Evolutionary conservation across 2,329 filamentous ascomycete species (phyloP), one percentile per base, ranked within the genome.

Genomic region (Diaporthe ilicicola): DNA sequence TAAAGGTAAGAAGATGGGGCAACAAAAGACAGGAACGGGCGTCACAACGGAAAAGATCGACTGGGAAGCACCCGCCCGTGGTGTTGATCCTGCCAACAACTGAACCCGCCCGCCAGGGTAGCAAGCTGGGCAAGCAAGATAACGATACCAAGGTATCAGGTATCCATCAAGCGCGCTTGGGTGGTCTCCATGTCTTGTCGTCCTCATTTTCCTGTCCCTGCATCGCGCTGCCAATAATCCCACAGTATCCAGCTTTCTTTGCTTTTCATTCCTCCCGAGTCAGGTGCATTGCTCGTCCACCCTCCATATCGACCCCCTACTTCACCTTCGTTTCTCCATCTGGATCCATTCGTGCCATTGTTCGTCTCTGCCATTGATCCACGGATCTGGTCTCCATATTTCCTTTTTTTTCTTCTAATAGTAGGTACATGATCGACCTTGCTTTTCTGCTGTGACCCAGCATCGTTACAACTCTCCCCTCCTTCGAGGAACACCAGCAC

Each of bases 271-370:
- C 59, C n/a, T 64, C n/a, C 59, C 44, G 59, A 64, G 59, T 64
- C 59, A 64, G 59, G 29, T 64, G 59, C 59, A 64, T 64, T 29
- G 59, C n/a, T n/a, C 59, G 24, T 29, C 46, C 44, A 32, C 59
- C 59, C 42, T 62, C 56, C 56, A 48, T 27, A 46, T 62, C 17
- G 29, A 22, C 39, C 56, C 48, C 56, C 56, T 62, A 39, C 56
- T 62, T 29, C 19, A 34, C 24, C 29, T 29, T 34, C 44, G 46
- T 62, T 24, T 12, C 29, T 17, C 29, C 3, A 48, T 19, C 29
- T 24, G 44, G 24, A 50, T 19, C 59, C 59, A 34, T 34, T 34
- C 32, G 9, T n/a, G 32, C 32, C 32, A 19, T 62, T 39, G 27
- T 24, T 24, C 22, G 22, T 64, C 42, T 62, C 59, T 48, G 27